phyloP scores from a whole-genome alignment of 345 rosid genomes.

The Salix exigua region DNA sequence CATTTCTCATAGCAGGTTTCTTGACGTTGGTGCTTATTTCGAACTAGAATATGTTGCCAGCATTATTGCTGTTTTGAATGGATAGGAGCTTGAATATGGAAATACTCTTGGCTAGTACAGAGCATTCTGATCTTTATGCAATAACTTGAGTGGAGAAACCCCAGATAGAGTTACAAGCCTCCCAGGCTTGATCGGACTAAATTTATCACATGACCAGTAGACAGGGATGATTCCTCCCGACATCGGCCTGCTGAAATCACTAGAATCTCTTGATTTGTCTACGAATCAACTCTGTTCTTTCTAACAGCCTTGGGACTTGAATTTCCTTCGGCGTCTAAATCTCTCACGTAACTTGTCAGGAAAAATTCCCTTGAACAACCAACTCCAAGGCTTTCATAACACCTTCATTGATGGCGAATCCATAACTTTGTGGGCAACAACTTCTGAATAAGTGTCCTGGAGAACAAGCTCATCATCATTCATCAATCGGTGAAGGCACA shows the following conservation, averaged over 20 bases:
- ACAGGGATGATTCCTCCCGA: not conserved
- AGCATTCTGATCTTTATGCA: not conserved
- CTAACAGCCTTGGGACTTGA: not conserved
- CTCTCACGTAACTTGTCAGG: not conserved
- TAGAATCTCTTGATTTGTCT: conserved; percentile 8
- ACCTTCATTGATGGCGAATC: not conserved
- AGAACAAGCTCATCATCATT: not conserved
- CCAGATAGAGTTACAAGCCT: not conserved
- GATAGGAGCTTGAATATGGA: not conserved
- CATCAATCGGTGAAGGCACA: not conserved
- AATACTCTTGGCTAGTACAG: not conserved
- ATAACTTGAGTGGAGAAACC: not conserved
- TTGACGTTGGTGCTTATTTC: no score
- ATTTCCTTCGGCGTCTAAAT: not conserved
- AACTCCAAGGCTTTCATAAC: not conserved
- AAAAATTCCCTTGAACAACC: not conserved
- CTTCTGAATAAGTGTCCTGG: not conserved
- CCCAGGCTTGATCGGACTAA: not conserved
- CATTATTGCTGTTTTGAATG: not conserved
- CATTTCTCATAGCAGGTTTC: no score
- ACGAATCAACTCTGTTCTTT: not conserved
- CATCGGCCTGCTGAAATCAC: not conserved
- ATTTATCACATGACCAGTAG: not conserved
- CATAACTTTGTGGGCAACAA: conserved; percentile 4
- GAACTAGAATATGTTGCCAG: not conserved